Percentiles rank a stretch among this genome's conserved stretches.
Evolutionary conservation across 306 rosid species (phyloP).

Genomic region (Sindora glabra): DNA sequence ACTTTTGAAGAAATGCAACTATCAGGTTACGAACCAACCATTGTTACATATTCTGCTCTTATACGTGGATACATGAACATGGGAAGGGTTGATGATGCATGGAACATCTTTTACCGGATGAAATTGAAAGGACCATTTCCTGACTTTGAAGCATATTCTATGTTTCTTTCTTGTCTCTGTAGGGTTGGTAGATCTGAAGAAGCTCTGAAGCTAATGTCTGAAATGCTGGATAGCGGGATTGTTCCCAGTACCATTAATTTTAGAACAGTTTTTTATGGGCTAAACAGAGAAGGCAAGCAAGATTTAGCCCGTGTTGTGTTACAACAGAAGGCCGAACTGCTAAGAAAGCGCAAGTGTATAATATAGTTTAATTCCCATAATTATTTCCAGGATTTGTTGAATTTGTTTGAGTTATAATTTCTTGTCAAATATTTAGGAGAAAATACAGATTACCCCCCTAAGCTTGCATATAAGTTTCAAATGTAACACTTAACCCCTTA

Average conservation of each 20-base stretch:
- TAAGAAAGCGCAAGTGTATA: slow-evolving; percentile 50
- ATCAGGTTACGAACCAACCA: slow-evolving; percentile 58
- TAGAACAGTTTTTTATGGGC: slow-evolving; percentile 58
- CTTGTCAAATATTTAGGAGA: too few relatives aligned
- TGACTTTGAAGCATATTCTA: slow-evolving; percentile 69
- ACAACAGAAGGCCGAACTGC: slow-evolving; percentile 46
- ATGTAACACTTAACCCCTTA: too few relatives aligned
- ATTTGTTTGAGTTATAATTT: background rate
- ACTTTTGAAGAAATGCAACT: slow-evolving; percentile 47
- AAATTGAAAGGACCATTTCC: slow-evolving; percentile 73
- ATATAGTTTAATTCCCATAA: slow-evolving; percentile 15
- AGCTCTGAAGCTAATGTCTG: slow-evolving; percentile 50
- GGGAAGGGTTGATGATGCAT: slow-evolving; percentile 56
- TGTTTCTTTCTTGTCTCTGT: slow-evolving; percentile 64
- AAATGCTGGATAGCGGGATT: slow-evolving; percentile 60
- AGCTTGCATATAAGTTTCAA: too few relatives aligned
- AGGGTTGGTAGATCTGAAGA: slow-evolving; percentile 75
- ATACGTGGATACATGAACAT: slow-evolving; percentile 67
- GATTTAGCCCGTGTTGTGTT: slow-evolving; percentile 54
- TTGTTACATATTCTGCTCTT: slow-evolving; percentile 64
- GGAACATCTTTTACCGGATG: slow-evolving; percentile 57
- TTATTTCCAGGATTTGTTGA: background rate
- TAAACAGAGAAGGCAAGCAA: slow-evolving; percentile 77
- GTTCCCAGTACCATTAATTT: slow-evolving; percentile 76
- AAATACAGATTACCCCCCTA: too few relatives aligned